phyloP scores from a whole-genome alignment of 352 stramenopile genomes.

The Globisporangium middletonii region DNA sequence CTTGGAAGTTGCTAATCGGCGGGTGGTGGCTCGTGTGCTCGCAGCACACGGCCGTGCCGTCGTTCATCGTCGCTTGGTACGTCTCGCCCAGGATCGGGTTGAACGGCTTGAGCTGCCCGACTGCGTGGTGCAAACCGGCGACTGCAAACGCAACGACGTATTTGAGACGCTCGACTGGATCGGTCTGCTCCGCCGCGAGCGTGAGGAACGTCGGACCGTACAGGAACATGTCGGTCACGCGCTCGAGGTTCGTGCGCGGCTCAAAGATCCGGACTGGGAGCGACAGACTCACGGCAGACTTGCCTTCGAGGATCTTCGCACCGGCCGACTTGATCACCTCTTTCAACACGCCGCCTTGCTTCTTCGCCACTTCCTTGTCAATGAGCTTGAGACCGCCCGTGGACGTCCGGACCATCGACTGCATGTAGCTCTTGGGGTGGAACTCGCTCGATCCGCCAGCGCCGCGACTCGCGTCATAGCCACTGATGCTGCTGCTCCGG shows the following conservation, averaged over 20 bases:
- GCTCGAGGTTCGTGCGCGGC: constrained; percentile 74
- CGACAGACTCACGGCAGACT: constrained; percentile 75
- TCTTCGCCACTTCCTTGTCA: constrained; percentile 83
- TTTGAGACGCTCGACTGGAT: constrained; percentile 75
- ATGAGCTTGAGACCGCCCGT: constrained; percentile 74
- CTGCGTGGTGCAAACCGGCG: constrained; percentile 70
- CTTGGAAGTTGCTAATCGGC: constrained; percentile 81
- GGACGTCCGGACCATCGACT: constrained; percentile 66
- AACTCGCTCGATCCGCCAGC: constrained; percentile 34
- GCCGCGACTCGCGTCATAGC: neutral
- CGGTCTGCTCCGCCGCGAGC: constrained; percentile 43
- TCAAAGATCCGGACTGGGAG: constrained; percentile 85
- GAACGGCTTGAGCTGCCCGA: constrained; percentile 81
- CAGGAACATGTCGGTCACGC: constrained; percentile 73
- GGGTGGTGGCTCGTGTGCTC: constrained; percentile 85
- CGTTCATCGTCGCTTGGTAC: constrained; percentile 64
- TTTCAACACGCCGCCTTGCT: constrained; percentile 80
- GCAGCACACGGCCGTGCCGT: constrained; percentile 74
- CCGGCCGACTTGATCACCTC: constrained; percentile 78
- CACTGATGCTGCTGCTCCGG: too few relatives aligned
- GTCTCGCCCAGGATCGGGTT: constrained; percentile 84
- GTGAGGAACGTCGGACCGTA: constrained; percentile 77
- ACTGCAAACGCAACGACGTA: constrained; percentile 75
- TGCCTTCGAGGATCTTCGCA: constrained; percentile 62
- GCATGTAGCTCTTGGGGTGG: constrained; percentile 78